A percentile compares a stretch with the other conserved stretches of the same genome.
Conservation (phyloP, 768 basidiomycete species). For the Tricholoma bakamatsutake region DNA sequence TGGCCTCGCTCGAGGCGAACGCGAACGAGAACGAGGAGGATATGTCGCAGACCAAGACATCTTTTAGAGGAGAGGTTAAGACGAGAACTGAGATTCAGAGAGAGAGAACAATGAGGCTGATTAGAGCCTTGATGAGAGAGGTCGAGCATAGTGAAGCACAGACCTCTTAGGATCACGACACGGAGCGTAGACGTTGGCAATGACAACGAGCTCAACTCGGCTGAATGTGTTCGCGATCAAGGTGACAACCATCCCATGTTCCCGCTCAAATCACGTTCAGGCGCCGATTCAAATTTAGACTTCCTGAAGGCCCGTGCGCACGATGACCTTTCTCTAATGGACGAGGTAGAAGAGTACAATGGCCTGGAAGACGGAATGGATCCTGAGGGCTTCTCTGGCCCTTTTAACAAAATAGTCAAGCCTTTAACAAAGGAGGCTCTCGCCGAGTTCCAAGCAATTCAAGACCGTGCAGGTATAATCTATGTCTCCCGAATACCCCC, state of each 20-base stretch:
- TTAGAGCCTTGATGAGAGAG: conserved; percentile 70
- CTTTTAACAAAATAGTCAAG: conserved; percentile 54
- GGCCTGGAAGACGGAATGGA: conserved; percentile 47
- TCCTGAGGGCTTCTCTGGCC: conserved; percentile 52
- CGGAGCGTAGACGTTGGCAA: conserved; percentile 38
- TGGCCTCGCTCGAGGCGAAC: conserved; percentile 63
- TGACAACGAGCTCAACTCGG: conserved; percentile 38
- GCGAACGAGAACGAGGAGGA: conserved; percentile 80
- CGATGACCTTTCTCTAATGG: neutral
- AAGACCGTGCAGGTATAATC: conserved; percentile 76
- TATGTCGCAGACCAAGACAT: conserved; percentile 80
- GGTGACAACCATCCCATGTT: conserved; percentile 18
- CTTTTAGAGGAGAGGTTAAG: conserved; percentile 37
- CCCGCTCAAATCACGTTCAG: conserved; percentile 25
- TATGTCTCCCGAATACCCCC: conserved; percentile 97
- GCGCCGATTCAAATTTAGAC: conserved; percentile 32
- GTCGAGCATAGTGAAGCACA: conserved; percentile 90
- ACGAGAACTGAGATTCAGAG: conserved; percentile 51
- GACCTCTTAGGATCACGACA: conserved; percentile 79
- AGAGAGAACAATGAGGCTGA: conserved; percentile 55
- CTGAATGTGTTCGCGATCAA: conserved; percentile 63
- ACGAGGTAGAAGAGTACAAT: neutral
- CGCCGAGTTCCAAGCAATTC: conserved; percentile 65
- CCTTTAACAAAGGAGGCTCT: conserved; percentile 73
- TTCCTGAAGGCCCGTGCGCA: conserved; percentile 12